Evolutionary conservation across 805 yeast species (phyloP).

Genomic region (Cyberlindnera xishuangbannaensis): DNA sequence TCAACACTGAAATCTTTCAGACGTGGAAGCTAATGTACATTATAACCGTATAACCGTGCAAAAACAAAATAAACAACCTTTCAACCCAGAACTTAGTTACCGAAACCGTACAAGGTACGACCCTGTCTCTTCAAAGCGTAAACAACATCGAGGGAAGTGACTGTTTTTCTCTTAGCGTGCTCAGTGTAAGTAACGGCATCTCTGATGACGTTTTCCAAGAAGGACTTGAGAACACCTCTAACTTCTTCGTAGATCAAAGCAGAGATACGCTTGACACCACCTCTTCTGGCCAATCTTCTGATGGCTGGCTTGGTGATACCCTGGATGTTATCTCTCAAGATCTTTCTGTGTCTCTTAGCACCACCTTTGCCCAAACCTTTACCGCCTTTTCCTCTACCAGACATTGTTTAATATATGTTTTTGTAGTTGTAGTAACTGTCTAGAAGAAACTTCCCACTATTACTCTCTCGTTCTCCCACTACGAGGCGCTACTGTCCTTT

Average conservation of each 20-base stretch:
- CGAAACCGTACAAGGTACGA: conserved; percentile 99
- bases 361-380: conserved; percentile 99
- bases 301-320: conserved; percentile 99
- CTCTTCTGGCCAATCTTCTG: conserved; percentile 99
- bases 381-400: conserved; percentile 99
- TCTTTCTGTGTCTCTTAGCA: conserved; percentile 99
- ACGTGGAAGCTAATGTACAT: conserved; percentile 2
- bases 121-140: conserved; percentile 99
- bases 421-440: conserved; percentile 23
- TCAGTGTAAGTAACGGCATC: conserved; percentile 99
- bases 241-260: conserved; percentile 98
- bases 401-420: conserved; percentile 47
- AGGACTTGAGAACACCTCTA: conserved; percentile 92
- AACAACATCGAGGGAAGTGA: conserved; percentile 96
- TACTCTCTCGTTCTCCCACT: no score
- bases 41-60: conserved; percentile 1
- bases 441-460: no score
- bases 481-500: no score
- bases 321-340: conserved; percentile 98
- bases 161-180: conserved; percentile 99
- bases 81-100: conserved; percentile 61
- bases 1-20: not conserved
- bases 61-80: no score
- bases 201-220: conserved; percentile 96
- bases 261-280: conserved; percentile 99